Evolutionary conservation across 345 rosid species (phyloP), one percentile per base, ranked within the genome.

Genomic region (Eucalyptus pauciflora): DNA sequence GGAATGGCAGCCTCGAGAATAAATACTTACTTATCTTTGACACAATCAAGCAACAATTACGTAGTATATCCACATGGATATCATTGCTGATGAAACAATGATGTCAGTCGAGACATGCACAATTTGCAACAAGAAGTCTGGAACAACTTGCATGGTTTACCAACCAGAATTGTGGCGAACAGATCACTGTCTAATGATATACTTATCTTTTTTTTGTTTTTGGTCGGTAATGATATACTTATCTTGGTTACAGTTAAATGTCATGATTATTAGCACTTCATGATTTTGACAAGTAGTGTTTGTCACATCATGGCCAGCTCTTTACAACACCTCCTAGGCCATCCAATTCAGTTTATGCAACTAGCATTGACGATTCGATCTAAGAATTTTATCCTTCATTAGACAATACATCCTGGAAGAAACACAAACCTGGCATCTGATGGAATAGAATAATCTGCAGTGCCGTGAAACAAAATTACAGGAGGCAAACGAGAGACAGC

Each of bases 391-490:
- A 76, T 46, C 43, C 87, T 56, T 50, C 45, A 45, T 24, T 48
- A 56, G 29, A 62, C 15, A 83, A 86, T 88, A 86, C 29, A 58
- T 18, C 50, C 13, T 27, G 45, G 69, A 87, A 50, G 50, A 92
- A 91, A 90, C 86, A 67, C 93, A 91, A 89, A 98, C 99, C 99
- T 98, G 89, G 98, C 93, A 91, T 96, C 97, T 45, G 94, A 90
- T 87, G 99, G 99, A 90, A 98, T 98, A 22, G 99, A 97, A 92
- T 96, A 96, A 93, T 98, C 99, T 88, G 91, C 98, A 79, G 99
- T 97, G 46, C 99, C 99, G 86, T 98, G 99, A 89, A 97, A 98
- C 89, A 98, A 94, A 90, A 95, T 50, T 81, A 96, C 89, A 51
- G 95, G 97, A 90, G 99, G 99, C 46, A 97, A 96, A 88, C 95